Base-by-base conservation (phyloP, 805 yeast genomes). In the Metschnikowia kofuensis region DNA sequence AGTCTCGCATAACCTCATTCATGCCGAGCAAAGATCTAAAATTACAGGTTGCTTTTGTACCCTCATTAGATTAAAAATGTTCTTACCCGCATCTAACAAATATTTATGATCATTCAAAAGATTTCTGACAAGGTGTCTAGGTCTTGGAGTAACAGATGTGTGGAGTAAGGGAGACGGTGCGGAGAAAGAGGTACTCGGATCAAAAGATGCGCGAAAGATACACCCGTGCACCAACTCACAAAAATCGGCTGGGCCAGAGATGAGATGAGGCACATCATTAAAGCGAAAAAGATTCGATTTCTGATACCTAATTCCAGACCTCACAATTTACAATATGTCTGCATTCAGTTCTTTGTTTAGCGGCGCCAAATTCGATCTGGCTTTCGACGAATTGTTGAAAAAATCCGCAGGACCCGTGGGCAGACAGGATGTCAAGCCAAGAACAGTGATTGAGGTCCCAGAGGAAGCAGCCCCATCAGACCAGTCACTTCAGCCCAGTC, bases 321-420 rank as follows among this genome's bases (percentile, higher is more conserved):
- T n/a, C 7, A 4, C 9, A 13, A 38, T n/a, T 21, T n/a, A 12
- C 9, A 11, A 14, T 9, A 72, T 72, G 76, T 68, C 74, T 14
- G 58, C 66, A 34, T 70, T 72, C 52, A 61, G 64, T 48, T 45
- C 63, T 8, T 62, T 72, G 41, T 72, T 72, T 56, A 70, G 71
- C 14, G 51, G 53, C 21, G 54, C 63, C 15, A 56, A 61, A 28
- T 57, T 63, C 16, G 75, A 70, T 50, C 50, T 56, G 48, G 44
- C 56, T 13, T 66, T 72, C n/a, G 63, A 57, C 37, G 53, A 52
- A 29, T 66, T 72, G 53, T 70, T 72, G 55, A 57, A 53, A 37
- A 56, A 53, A 28, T 51, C 64, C 13, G 61, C 65, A 28, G 81
- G 79, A 16, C 82, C 84, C 12, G 74, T 84, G n/a, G 66, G 72